Evolutionary conservation across 1,139 yeast species (phyloP), one percentile per base, ranked within the genome.

Genomic region (Arxiozyma bovina): DNA sequence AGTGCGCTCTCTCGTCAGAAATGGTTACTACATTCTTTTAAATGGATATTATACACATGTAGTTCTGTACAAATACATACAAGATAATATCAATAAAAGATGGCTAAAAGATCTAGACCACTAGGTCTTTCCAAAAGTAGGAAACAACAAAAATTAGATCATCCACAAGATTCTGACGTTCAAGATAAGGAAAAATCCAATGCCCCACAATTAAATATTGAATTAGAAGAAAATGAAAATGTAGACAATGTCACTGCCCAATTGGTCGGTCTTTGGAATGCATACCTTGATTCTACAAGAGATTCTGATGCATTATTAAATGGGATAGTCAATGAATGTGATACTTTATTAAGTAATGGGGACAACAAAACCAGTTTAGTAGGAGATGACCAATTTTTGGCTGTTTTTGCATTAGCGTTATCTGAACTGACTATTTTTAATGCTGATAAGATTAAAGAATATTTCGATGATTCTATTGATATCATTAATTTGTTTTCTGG

Each of bases 261-360:
- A 68, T 70, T 90, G 54, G 72, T 72, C 58, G 94, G 87, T 4
- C 74, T 89, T 48, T 90, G 88, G 86, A 72, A 72, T 38, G 81
- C 86, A 1, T 85, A 79, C 68, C 63, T 68, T 50, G 64, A 74
- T 48, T 76, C 85, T 3, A 82, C 79, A 20, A 78, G 79, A 60
- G 83, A 81, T 34, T 80, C 78, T 60, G 89, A 79, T 67, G 79
- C 89, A 45, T 73, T 60, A 18, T 51, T 90, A 53, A 87, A 90
- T 63, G 98, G 97, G 34, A 78, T 93, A 5, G 80, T 93, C 22
- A 96, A 93, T 64, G 98, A 93, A 69, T 87, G 96, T 71, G 97
- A 91, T 65, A 73, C 96, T 50, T 68, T 89, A 45, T 74, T 89
- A 61, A 77, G 96, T 62, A 30, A 20, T 18, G 21, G 21, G 21